Percentiles rank a stretch among this genome's conserved stretches.
These are phyloP conservation scores for Hyaloperonospora arabidopsidis DNA, from an alignment of 352 stramenopile genomes.

Conservation along the genomic window DNA sequence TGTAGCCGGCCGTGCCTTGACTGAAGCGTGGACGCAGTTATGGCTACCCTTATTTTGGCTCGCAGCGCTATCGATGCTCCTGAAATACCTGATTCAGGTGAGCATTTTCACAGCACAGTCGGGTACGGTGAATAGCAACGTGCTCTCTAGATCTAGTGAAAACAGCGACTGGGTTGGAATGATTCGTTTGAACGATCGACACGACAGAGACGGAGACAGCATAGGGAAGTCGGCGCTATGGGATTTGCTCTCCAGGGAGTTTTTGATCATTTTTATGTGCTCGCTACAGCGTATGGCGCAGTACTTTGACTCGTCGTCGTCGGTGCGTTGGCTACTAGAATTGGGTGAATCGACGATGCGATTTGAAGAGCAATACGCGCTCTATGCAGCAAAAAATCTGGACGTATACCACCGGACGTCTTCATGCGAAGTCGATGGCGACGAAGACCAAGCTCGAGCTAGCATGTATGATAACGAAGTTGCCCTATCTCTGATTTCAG, in stretches of 20 bases:
- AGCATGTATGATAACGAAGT: constrained; percentile 30
- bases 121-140: constrained; percentile 12
- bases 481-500: constrained; percentile 9
- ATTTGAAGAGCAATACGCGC: constrained; percentile 45
- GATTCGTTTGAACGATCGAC: constrained; percentile 42
- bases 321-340: constrained; percentile 28
- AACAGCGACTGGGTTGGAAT: constrained; percentile 53
- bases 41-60: constrained; percentile 82
- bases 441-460: constrained; percentile 35
- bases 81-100: constrained; percentile 67
- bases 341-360: constrained; percentile 29
- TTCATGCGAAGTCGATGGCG: constrained; percentile 46
- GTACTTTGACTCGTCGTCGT: constrained; percentile 55
- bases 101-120: constrained; percentile 36
- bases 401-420: constrained; percentile 35
- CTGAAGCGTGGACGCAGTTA: constrained; percentile 52
- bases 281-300: constrained; percentile 60
- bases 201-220: constrained; percentile 33
- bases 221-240: constrained; percentile 36
- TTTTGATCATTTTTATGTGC: constrained; percentile 70
- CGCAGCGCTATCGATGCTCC: constrained; percentile 40
- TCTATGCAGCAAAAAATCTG: constrained; percentile 33
- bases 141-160: constrained; percentile 40
- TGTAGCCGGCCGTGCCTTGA: constrained; percentile 44
- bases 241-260: constrained; percentile 42